A percentile compares a stretch with the other conserved stretches of the same genome.
Evolutionary conservation across 345 rosid genomes (phyloP).

Genomic region (Eucalyptus marginata): DNA sequence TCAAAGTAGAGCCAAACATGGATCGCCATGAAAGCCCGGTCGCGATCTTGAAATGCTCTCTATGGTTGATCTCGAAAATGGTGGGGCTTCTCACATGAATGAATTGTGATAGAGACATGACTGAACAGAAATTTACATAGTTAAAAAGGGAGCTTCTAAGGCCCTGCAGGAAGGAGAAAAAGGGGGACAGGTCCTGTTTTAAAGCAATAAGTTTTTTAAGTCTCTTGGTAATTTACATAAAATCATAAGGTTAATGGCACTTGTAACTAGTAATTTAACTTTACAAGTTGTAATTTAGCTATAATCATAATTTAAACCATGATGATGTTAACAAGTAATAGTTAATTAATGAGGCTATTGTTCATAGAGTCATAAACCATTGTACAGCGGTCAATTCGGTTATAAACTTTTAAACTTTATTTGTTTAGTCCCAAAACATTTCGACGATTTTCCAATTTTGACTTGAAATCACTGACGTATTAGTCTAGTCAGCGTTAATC

Average conservation of each 20-base stretch:
- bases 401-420: accelerated
- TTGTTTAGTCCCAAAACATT: background rate
- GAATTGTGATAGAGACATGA: background rate
- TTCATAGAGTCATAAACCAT: background rate
- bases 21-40: background rate
- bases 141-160: too few species aligned
- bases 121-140: background rate
- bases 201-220: background rate
- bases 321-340: background rate
- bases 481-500: accelerated
- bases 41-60: background rate
- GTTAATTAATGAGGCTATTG: background rate
- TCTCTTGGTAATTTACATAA: background rate
- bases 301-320: too few species aligned
- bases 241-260: background rate
- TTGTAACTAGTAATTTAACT: background rate
- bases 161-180: background rate
- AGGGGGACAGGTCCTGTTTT: background rate
- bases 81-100: background rate
- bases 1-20: background rate
- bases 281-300: background rate
- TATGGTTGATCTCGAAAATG: background rate
- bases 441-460: too few species aligned
- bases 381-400: accelerated
- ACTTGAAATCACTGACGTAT: accelerated